These are phyloP conservation scores for Acanthamoeba royreba DNA, from an alignment of 208 protist genomes.

Conservation along the genomic window DNA sequence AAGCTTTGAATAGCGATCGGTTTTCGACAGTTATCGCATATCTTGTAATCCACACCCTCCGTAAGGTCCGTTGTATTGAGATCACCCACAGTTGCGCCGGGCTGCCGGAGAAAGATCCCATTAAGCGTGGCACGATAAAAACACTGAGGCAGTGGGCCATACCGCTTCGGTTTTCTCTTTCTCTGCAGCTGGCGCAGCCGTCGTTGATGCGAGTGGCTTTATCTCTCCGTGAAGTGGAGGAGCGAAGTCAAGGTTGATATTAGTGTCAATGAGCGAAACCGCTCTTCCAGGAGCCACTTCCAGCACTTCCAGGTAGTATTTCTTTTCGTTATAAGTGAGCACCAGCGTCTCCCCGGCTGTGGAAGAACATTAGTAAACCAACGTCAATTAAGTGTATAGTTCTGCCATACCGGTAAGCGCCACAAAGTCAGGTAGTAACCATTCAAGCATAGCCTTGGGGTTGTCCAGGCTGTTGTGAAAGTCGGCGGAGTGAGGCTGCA, in stretches of 20 bases:
- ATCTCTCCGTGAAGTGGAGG: not conserved
- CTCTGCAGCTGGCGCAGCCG: not conserved
- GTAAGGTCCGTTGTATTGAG: not conserved
- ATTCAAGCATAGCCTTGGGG: slow-evolving; percentile 27
- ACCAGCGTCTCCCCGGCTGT: not conserved
- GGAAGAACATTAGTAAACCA: not conserved
- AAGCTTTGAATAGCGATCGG: not conserved
- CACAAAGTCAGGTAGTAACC: not conserved
- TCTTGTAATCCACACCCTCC: slow-evolving; percentile 36
- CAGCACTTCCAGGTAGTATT: not conserved
- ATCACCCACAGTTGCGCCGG: not conserved
- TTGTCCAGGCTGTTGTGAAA: slow-evolving; percentile 32
- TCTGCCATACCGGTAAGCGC: not conserved
- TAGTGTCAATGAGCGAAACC: slow-evolving; percentile 37
- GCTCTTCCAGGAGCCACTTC: slow-evolving; percentile 28
- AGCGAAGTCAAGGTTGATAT: slow-evolving; percentile 40
- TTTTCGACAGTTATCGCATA: slow-evolving; percentile 3
- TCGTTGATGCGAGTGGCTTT: not conserved
- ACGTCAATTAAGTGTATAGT: not conserved
- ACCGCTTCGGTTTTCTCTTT: slow-evolving; percentile 8
- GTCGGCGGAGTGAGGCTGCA: slow-evolving; percentile 20
- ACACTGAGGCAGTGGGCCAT: too few relatives aligned
- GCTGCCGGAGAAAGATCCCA: not conserved
- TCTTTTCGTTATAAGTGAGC: not conserved
- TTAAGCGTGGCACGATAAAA: too few relatives aligned